Base-by-base conservation (phyloP, 306 rosid species). In the Vachellia pachyceras region DNA sequence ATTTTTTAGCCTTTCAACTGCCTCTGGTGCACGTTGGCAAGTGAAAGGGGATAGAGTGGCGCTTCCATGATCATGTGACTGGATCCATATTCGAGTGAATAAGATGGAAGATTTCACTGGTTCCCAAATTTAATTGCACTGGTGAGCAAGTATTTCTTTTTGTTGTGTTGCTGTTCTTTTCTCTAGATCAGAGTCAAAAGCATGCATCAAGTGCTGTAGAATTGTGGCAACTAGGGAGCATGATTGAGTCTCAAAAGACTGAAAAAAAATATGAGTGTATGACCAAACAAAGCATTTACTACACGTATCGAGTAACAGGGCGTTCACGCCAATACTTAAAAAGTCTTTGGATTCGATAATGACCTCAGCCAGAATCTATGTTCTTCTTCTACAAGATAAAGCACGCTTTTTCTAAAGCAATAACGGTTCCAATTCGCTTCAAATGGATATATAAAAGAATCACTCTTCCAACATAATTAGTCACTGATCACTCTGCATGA, bases 261-360 rank as follows among this genome's bases (percentile, higher is more conserved):
- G 65, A 75, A 72, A 81, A 63, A 78, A 77, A 29, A 63, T 23
- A 63, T 23, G 85, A 66, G 90, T 79, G 93, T 79, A 46, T 79
- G 84, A 86, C 87, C 90, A 84, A 85, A 82, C 78, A 90, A 89
- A 83, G 89, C 88, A 90, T 90, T 90, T 84, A 91, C 86, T 83
- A 40, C 89, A 52, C 89, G 60, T 69, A 81, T 44, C 82, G 71
- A 86, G 75, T 67, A 82, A 77, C 82, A 64, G 69, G 82, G 13
- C 46, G 84, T 84, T 81, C 90, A 89, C 91, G 90, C 88, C 82
- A 87, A 79, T 87, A 84, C 87, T 89, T 64, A 87, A 7, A 29
- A 69, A 72, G 83, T 83, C 87, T 76, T 83, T 82, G 75, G 90
- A 87, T 91, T 87, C 83, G 69, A 75, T 77, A 40, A 76, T 91